These are phyloP conservation scores for Penstemon barbatus DNA, from an alignment of 257 asterid genomes.

Conservation along the genomic window DNA sequence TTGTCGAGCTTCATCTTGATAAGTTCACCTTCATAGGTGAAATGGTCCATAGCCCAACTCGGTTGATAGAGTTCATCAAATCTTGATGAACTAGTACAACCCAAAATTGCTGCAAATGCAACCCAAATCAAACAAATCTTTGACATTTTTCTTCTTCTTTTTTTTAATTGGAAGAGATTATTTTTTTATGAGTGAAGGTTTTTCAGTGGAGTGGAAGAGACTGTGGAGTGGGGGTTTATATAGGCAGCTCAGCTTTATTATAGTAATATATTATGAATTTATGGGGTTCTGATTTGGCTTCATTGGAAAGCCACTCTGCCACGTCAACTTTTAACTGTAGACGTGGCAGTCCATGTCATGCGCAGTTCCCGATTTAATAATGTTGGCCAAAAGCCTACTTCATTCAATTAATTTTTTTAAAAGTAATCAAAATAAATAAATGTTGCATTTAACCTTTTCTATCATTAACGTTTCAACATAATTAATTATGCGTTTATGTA, in stretches of 20 bases:
- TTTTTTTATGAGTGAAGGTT: too few species aligned
- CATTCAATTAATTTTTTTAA: too few species aligned
- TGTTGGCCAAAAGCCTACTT: too few species aligned
- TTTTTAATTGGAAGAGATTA: neutral
- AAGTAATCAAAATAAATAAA: too few species aligned
- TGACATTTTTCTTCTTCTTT: constrained; percentile 1
- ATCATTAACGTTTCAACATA: too few species aligned
- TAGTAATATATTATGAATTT: too few species aligned
- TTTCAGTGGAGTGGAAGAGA: neutral
- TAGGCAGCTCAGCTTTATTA: too few species aligned
- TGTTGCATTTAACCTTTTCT: too few species aligned
- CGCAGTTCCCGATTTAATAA: constrained; percentile 5
- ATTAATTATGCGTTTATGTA: too few species aligned
- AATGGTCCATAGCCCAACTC: constrained; percentile 72
- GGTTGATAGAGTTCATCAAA: constrained; percentile 72
- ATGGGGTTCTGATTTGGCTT: constrained; percentile 40
- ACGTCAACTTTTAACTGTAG: constrained; percentile 32
- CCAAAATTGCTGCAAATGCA: constrained; percentile 29
- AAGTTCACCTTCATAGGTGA: constrained; percentile 59
- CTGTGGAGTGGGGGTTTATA: neutral
- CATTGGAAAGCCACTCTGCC: constrained; percentile 47
- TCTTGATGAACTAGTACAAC: constrained; percentile 41
- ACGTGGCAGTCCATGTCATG: constrained; percentile 40
- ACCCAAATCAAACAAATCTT: constrained; percentile 21
- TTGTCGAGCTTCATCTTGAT: constrained; percentile 72